These are phyloP conservation scores for Arctium lappa DNA, from an alignment of 129 eudicot genomes.

Conservation along the genomic window DNA sequence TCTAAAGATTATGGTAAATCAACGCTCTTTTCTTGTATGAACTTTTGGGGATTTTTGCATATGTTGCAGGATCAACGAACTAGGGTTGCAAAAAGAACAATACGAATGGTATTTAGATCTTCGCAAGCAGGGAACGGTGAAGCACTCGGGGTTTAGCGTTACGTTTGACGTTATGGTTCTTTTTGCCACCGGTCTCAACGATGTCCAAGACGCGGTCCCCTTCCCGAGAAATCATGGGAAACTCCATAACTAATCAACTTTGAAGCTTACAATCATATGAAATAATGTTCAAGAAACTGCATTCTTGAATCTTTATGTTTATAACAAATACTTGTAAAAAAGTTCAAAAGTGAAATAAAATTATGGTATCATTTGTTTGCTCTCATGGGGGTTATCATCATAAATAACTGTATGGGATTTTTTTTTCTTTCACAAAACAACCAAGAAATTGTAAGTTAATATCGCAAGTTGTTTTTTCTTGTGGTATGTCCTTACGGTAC, in stretches of 20 bases:
- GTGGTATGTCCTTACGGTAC: too few species aligned
- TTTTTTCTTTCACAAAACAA: too few species aligned
- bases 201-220: slow-evolving; percentile 69
- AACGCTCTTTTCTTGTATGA: not conserved
- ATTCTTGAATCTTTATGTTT: slow-evolving; percentile 1
- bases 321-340: slow-evolving; percentile 21
- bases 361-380: not conserved
- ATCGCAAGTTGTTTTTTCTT: too few species aligned
- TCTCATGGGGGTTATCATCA: not conserved
- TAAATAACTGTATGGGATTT: too few species aligned
- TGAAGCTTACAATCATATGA: not conserved
- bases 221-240: slow-evolving; percentile 75
- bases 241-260: slow-evolving; percentile 41
- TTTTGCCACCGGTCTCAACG: slow-evolving; percentile 76
- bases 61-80: slow-evolving; percentile 60
- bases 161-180: slow-evolving; percentile 66
- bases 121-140: slow-evolving; percentile 69
- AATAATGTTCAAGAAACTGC: slow-evolving; percentile 19
- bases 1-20: not conserved
- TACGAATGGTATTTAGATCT: slow-evolving; percentile 87
- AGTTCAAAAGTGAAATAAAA: slow-evolving; percentile 3
- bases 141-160: slow-evolving; percentile 65
- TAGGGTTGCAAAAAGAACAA: slow-evolving; percentile 53
- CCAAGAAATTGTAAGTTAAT: too few species aligned
- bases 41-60: not conserved